phyloP scores from a whole-genome alignment of 805 yeast species.

The Spathaspora gorwiae region DNA sequence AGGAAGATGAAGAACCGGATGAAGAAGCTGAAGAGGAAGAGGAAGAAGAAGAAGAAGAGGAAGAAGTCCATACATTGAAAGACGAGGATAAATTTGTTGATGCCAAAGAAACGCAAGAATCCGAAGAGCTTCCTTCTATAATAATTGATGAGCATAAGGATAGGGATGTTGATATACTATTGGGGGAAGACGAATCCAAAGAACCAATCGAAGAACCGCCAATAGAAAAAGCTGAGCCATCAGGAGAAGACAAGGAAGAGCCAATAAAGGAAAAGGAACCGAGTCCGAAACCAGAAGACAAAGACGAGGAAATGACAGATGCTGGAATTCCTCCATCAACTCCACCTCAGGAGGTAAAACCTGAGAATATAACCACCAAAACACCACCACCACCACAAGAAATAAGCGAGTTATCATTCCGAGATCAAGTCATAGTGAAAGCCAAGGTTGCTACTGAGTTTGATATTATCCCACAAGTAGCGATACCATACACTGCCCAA shows the following conservation, averaged over 20 bases:
- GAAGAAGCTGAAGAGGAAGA: constrained; percentile 13
- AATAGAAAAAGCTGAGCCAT: neutral
- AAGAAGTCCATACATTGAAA: constrained; percentile 11
- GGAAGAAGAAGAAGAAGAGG: constrained; percentile 14
- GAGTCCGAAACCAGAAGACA: neutral
- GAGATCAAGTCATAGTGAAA: constrained; percentile 32
- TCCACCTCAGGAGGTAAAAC: neutral
- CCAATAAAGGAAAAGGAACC: neutral
- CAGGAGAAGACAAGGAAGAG: neutral
- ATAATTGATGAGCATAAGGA: neutral
- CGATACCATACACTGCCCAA: constrained; percentile 76
- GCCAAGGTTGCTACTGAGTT: constrained; percentile 51
- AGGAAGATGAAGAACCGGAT: constrained; percentile 13
- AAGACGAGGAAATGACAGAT: neutral
- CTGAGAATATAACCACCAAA: constrained; percentile 4
- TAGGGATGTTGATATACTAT: neutral
- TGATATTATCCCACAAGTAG: constrained; percentile 80
- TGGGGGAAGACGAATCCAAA: neutral
- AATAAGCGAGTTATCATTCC: constrained; percentile 9
- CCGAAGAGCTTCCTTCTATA: constrained; percentile 1
- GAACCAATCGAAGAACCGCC: neutral
- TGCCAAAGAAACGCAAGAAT: constrained; percentile 6
- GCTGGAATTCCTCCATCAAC: neutral
- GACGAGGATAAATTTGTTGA: constrained; percentile 13
- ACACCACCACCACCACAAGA: constrained; percentile 1